Conservation (phyloP, 2,329 filamentous ascomycete species). For the Aureobasidium sp. region DNA sequence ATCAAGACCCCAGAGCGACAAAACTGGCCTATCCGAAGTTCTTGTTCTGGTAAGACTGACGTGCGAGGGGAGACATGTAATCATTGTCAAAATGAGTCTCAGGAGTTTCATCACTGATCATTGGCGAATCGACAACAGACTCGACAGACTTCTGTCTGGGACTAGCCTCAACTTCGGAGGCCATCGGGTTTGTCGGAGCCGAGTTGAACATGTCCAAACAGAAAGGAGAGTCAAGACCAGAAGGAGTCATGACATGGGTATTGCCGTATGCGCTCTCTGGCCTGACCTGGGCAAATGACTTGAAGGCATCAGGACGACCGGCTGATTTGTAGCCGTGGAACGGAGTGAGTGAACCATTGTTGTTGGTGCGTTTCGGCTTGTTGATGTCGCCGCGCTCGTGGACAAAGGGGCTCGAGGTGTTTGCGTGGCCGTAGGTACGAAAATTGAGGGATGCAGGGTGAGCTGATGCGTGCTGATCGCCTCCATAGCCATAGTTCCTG, state of each 20-base stretch:
- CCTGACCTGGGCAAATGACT: not conserved
- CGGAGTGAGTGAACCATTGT: not conserved
- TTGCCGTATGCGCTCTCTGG: not conserved
- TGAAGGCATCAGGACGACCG: not conserved
- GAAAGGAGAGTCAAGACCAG: not conserved
- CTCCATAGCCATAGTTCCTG: not conserved
- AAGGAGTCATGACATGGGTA: not conserved
- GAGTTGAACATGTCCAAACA: constrained; percentile 4
- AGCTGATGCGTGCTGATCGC: not conserved
- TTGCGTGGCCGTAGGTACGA: not conserved
- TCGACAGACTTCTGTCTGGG: not conserved
- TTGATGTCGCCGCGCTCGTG: not conserved
- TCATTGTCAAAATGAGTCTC: not conserved
- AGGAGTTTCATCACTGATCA: not conserved
- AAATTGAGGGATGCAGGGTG: not conserved
- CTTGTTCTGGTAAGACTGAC: not conserved
- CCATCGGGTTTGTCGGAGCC: not conserved
- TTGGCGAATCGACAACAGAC: not conserved
- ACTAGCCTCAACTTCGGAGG: not conserved
- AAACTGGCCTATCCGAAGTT: not conserved
- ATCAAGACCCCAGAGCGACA: not conserved
- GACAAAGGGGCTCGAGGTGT: not conserved
- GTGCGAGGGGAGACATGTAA: not conserved
- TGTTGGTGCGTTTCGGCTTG: not conserved
- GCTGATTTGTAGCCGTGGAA: not conserved